Conservation (phyloP, 148 eudicot genomes). For the Dianthus caryophyllus region DNA sequence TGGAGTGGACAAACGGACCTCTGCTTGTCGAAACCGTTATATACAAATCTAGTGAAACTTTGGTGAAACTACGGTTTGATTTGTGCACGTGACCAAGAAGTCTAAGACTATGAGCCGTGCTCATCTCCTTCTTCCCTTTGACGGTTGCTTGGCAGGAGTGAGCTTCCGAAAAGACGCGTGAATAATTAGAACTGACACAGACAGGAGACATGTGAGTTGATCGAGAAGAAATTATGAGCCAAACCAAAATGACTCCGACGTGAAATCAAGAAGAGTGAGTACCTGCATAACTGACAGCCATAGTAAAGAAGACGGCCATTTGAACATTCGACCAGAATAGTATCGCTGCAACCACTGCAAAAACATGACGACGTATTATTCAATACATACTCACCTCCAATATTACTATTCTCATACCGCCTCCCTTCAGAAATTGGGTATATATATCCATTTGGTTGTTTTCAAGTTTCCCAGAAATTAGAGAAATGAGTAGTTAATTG, state of each 20-base stretch:
- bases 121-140: constrained; percentile 33
- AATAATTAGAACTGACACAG: constrained; percentile 52
- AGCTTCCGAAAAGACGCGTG: constrained; percentile 87
- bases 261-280: constrained; percentile 4
- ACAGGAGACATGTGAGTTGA: not conserved
- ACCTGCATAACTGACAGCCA: constrained; percentile 77
- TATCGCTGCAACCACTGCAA: constrained; percentile 68
- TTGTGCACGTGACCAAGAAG: not conserved
- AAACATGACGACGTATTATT: not conserved
- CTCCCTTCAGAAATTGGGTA: not conserved
- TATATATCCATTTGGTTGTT: not conserved
- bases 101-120: not conserved
- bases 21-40: constrained; percentile 9
- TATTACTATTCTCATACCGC: not conserved
- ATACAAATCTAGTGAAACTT: not conserved
- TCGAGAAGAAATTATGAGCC: not conserved
- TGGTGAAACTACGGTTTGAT: not conserved
- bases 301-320: constrained; percentile 62
- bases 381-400: not conserved
- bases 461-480: not conserved
- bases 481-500: not conserved
- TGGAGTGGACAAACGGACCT: constrained; percentile 7
- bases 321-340: constrained; percentile 68
- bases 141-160: constrained; percentile 55
- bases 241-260: not conserved